Base-by-base conservation (phyloP, 2,329 filamentous ascomycete species). In the Aspergillus costaricaensis region DNA sequence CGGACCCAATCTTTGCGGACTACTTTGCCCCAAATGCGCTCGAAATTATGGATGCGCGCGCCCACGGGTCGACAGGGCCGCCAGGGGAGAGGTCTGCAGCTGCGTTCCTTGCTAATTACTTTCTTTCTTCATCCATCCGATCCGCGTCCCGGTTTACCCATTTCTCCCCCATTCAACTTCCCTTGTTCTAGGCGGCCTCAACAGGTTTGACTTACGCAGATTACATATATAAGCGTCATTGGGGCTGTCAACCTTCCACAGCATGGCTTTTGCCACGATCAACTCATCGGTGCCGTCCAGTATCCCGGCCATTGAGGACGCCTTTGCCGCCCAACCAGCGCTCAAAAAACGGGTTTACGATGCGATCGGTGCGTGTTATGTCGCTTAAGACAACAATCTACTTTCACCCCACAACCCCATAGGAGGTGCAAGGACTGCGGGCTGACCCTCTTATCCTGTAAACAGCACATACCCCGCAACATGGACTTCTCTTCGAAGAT, bases 401-500 rank as follows among this genome's bases (percentile, higher is more conserved):
- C 39, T 21, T 36, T 15, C 39, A 44, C 12, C 44, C 53, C 57
- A 44, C 55, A 56, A 57, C 58, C 57, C 60, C 51, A 59, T 59
- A n/a, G 17, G 19, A 30, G 36, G 44, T 32, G 15, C 30, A 44
- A 17, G n/a, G 25, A 59, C 62, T 38, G 41, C 44, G n/a, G 8
- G 25, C 21, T 55, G 38, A 55, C 10, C 38, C 58, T 21, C 59
- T 21, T 63, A 54, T 55, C 15, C 58, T 62, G 19, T 39, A 21
- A 63, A 56, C 65, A 79, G 77, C 67, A 27, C 61, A 64, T 53
- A 73, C 73, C 57, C 78, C 78, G 19, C 74, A 78, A 61, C 69
- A 78, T 59, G 65, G 62, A 58, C 66, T 71, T 56, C 72, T 83
- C 4, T 82, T 83, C 62, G 76, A 81, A 66, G 81, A 83, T 64